Conservation (phyloP, 2,329 filamentous ascomycete genomes). For the Bipolaris oryzae region DNA sequence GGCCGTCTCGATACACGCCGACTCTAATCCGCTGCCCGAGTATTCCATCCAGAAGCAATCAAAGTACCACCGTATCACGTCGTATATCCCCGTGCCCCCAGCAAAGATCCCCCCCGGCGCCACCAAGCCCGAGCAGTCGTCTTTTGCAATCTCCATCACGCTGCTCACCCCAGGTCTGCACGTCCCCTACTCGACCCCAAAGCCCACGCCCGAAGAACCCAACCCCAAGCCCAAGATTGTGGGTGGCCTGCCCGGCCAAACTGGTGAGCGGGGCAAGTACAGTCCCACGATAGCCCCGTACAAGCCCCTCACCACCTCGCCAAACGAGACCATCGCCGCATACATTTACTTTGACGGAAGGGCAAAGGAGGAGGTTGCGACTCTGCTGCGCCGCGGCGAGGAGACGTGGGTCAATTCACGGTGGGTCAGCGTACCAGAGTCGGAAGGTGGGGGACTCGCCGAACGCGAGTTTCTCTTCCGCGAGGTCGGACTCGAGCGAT, state of each 20-base stretch:
- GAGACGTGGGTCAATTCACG: slow-evolving; percentile 99
- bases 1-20: slow-evolving; percentile 92
- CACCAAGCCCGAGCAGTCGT: slow-evolving; percentile 85
- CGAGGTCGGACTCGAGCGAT: slow-evolving; percentile 92
- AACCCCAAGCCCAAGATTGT: slow-evolving; percentile 83
- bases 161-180: slow-evolving; percentile 85
- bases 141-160: slow-evolving; percentile 98
- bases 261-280: slow-evolving; percentile 59
- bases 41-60: slow-evolving; percentile 95
- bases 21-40: slow-evolving; percentile 81
- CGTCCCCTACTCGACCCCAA: slow-evolving; percentile 91
- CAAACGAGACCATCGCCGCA: slow-evolving; percentile 95
- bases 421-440: slow-evolving; percentile 92
- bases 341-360: slow-evolving; percentile 99
- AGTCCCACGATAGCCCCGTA: slow-evolving; percentile 75
- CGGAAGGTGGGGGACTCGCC: slow-evolving; percentile 90
- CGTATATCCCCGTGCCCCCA: slow-evolving; percentile 94
- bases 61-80: slow-evolving; percentile 88
- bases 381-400: slow-evolving; percentile 85
- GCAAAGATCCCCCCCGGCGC: slow-evolving; percentile 72
- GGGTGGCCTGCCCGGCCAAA: slow-evolving; percentile 67
- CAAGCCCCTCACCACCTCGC: slow-evolving; percentile 86
- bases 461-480: slow-evolving; percentile 97
- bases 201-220: slow-evolving; percentile 75
- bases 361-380: slow-evolving; percentile 95